A percentile compares a stretch with the other conserved stretches of the same genome.
phyloP scores from a whole-genome alignment of 1,139 yeast species.

The Diutina scorzettiae region DNA sequence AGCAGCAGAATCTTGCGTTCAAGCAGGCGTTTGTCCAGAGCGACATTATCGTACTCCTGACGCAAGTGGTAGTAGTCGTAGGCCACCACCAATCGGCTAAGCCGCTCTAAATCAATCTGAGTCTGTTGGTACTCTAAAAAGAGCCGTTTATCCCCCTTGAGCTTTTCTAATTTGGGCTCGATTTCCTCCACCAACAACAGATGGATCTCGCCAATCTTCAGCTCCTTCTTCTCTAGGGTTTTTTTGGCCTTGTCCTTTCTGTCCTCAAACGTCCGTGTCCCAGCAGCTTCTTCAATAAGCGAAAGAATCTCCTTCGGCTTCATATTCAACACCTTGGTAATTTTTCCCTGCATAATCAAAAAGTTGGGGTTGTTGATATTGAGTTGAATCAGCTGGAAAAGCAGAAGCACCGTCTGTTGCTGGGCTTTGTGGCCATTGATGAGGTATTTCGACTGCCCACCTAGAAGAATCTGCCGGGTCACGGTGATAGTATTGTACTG shows the following conservation, averaged over 20 bases:
- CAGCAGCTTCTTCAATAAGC: constrained; percentile 95
- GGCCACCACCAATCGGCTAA: constrained; percentile 65
- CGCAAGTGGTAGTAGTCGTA: constrained; percentile 50
- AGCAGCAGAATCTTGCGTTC: constrained; percentile 24
- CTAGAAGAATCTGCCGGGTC: constrained; percentile 82
- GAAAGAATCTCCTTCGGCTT: constrained; percentile 83
- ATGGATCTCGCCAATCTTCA: constrained; percentile 69
- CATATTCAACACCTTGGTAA: constrained; percentile 95
- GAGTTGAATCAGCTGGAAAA: constrained; percentile 89
- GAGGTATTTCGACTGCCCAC: constrained; percentile 85
- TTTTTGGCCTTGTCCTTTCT: constrained; percentile 85
- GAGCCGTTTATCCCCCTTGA: constrained; percentile 69
- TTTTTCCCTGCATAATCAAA: constrained; percentile 96
- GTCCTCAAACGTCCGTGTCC: constrained; percentile 91
- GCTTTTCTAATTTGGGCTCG: constrained; percentile 79
- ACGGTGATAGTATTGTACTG: constrained; percentile 73
- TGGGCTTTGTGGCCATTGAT: constrained; percentile 96
- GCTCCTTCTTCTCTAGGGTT: constrained; percentile 84
- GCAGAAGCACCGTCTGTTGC: constrained; percentile 80
- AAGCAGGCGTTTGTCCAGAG: constrained; percentile 24
- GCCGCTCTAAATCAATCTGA: constrained; percentile 68
- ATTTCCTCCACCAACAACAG: constrained; percentile 71
- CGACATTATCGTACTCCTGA: constrained; percentile 27
- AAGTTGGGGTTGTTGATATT: constrained; percentile 96
- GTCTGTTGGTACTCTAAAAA: constrained; percentile 81